A percentile compares a stretch with the other conserved stretches of the same genome.
Conservation (phyloP, 805 yeast genomes). For the Maudiozyma saulgeensis region DNA sequence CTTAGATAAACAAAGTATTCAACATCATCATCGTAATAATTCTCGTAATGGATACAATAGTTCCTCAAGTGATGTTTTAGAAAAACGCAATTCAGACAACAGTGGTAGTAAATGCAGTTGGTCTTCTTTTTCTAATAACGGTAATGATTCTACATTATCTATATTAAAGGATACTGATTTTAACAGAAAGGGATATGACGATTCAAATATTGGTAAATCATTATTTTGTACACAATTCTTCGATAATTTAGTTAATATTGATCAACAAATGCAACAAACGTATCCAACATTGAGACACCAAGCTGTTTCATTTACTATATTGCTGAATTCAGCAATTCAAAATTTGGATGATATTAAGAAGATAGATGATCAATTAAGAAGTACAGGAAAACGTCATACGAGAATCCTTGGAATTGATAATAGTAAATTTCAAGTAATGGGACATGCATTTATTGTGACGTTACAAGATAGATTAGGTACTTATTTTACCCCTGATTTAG, state of each 20-base stretch:
- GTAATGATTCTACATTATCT: neutral
- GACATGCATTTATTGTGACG: slow-evolving; percentile 59
- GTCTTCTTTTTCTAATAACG: neutral
- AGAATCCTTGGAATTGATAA: slow-evolving; percentile 67
- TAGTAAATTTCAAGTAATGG: slow-evolving; percentile 60
- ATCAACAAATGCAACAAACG: slow-evolving; percentile 48
- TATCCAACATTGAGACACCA: slow-evolving; percentile 74
- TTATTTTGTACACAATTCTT: slow-evolving; percentile 71
- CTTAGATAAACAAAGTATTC: too few species aligned
- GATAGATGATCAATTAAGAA: slow-evolving; percentile 50
- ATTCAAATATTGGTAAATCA: slow-evolving; percentile 32
- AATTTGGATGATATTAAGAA: slow-evolving; percentile 50
- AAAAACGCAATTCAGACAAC: neutral
- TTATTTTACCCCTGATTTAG: slow-evolving; percentile 49
- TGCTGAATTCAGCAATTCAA: slow-evolving; percentile 55
- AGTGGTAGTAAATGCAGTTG: neutral
- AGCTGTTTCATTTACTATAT: slow-evolving; percentile 73
- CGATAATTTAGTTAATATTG: slow-evolving; percentile 53
- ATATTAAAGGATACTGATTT: neutral
- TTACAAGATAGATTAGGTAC: slow-evolving; percentile 51
- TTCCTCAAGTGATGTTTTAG: neutral
- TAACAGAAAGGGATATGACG: neutral
- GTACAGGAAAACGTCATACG: slow-evolving; percentile 66
- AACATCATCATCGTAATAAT: neutral
- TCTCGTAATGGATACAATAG: neutral